Conservation (phyloP, 2,329 filamentous ascomycete species). For the Phaeosphaeria sp. region DNA sequence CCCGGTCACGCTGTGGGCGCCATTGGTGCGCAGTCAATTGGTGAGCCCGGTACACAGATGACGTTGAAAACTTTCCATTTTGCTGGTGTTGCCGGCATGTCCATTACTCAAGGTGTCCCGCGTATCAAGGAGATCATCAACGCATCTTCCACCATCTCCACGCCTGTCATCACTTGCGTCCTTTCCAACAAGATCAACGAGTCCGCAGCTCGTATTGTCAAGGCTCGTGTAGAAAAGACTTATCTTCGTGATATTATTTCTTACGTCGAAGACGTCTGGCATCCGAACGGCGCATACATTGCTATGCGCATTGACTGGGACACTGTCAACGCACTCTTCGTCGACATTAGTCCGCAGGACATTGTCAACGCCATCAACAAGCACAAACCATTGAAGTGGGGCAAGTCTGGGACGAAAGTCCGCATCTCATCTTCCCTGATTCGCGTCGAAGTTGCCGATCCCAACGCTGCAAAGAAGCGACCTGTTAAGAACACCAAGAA, state of each 20-base stretch:
- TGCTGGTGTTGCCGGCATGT: conserved; percentile 99
- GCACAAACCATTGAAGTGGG: conserved; percentile 83
- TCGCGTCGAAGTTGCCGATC: conserved; percentile 72
- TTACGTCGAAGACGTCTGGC: conserved; percentile 89
- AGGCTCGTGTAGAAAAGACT: conserved; percentile 93
- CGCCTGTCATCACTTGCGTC: conserved; percentile 88
- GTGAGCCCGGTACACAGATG: conserved; percentile 98
- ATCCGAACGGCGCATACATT: conserved; percentile 75
- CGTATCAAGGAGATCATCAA: conserved; percentile 99
- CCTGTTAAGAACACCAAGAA: conserved; percentile 39
- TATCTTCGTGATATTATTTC: conserved; percentile 81
- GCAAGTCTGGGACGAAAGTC: conserved; percentile 66
- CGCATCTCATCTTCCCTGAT: conserved; percentile 59
- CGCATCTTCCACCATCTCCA: conserved; percentile 91
- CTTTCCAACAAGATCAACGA: conserved; percentile 77
- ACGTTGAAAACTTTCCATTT: conserved; percentile 99
- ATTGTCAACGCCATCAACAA: conserved; percentile 78
- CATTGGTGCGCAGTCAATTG: conserved; percentile 95
- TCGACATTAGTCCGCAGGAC: conserved; percentile 76
- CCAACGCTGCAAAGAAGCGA: conserved; percentile 33
- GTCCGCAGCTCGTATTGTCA: conserved; percentile 85
- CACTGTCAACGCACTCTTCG: conserved; percentile 78
- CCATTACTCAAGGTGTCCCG: conserved; percentile 97
- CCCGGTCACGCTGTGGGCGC: conserved; percentile 95
- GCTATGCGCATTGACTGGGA: conserved; percentile 81